Base-by-base conservation (phyloP, 2,329 filamentous ascomycete species). In the Ceratocystis cubensis region DNA sequence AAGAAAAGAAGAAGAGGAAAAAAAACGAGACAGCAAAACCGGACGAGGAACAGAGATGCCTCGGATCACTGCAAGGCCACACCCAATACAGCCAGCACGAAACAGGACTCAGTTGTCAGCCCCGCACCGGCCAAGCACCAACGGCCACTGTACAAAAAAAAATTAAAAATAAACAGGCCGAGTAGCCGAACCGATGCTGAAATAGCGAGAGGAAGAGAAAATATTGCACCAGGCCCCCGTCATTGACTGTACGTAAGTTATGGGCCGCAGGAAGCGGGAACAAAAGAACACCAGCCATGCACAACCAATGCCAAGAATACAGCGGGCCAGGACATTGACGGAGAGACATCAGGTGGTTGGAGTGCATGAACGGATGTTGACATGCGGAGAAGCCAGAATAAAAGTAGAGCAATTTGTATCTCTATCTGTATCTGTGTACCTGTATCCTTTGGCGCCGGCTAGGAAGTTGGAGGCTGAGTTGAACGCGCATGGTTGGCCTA, bases 261-360 rank as follows among this genome's bases (percentile, higher is more conserved):
- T 37, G 33, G 8, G 10, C 8, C 10, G 33, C 10, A 37, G 33
- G 33, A 37, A 37, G 33, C 33, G 33, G 33, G 33, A 48, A 20
- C 17, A 50, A 50, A 50, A 50, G 22, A 20, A 20, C 25, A 30
- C 22, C 30, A 57, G 25, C 53, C 17, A 57, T 57, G 5, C 53
- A 17, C 53, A 57, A 50, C 17, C 7, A 48, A 48, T 48, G n/a
- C 46, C 17, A 50, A 50, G 46, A 22, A 50, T 22, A 50, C 22
- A 8, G 17, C n/a, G 46, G 17, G n/a, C 17, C 46, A 50, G 13
- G 20, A 48, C 5, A 48, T 7, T 20, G 7, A 50, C n/a, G 46
- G n/a, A 22, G n/a, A 50, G 46, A 50, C 53, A 57, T 57, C 53
- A 57, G 53, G 53, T 57, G 53, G 53, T 57, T 57, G 53, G 53